Evolutionary conservation across 1,284 basidiomycete genomes (phyloP).

Genomic region (Hortiboletus rubellus): DNA sequence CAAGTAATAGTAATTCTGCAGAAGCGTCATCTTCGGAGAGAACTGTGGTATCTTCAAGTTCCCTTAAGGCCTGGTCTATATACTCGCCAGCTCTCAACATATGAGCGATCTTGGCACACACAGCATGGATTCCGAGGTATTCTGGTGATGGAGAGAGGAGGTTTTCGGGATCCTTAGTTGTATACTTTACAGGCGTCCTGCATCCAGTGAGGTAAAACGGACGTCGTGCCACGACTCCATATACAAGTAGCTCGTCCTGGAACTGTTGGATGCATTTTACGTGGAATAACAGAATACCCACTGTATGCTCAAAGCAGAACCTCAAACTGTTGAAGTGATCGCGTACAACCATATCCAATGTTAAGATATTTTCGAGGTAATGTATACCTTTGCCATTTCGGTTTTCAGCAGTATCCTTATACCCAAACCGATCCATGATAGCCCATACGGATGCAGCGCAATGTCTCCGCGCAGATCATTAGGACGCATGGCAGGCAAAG

Average conservation of each 20-base stretch:
- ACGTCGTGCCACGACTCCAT: background rate
- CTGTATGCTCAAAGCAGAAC: conserved; percentile 4
- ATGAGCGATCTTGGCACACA: conserved; percentile 33
- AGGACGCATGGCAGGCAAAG: background rate
- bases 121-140: conserved; percentile 21
- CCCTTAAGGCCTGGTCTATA: conserved; percentile 23
- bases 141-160: conserved; percentile 8
- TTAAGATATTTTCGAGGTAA: background rate
- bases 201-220: background rate
- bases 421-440: background rate
- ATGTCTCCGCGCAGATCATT: background rate
- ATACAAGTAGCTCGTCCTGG: background rate
- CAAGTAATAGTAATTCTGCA: too few relatives aligned
- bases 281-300: background rate
- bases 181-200: background rate
- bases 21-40: too few relatives aligned
- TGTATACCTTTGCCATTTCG: background rate
- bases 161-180: background rate
- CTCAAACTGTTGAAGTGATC: background rate
- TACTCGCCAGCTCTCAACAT: conserved; percentile 24
- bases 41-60: conserved; percentile 26
- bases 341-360: background rate
- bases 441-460: background rate
- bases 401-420: background rate
- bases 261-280: background rate